These are phyloP conservation scores for Biscutella auriculata DNA, from an alignment of 441 rosid genomes.

Conservation along the genomic window DNA sequence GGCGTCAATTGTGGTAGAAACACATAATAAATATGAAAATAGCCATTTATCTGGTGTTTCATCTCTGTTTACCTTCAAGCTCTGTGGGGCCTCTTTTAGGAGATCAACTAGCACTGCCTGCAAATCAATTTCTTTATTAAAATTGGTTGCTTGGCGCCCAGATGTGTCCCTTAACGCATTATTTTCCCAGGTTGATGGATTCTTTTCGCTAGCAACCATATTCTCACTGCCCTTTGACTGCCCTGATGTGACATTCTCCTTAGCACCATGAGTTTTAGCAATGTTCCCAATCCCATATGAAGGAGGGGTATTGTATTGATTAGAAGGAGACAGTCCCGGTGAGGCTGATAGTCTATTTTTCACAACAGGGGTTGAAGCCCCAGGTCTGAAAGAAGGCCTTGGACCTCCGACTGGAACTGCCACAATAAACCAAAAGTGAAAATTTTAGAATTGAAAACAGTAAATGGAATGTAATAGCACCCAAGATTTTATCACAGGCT, in stretches of 20 bases:
- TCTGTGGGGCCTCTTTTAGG: conserved; percentile 72
- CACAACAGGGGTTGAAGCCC: conserved; percentile 30
- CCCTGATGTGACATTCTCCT: conserved; percentile 31
- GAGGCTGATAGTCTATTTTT: conserved; percentile 59
- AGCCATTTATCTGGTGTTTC: conserved; percentile 5
- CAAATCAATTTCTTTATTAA: conserved; percentile 51
- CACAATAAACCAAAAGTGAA: conserved; percentile 7
- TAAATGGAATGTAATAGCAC: conserved; percentile 2
- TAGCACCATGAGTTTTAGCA: conserved; percentile 29
- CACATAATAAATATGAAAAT: conserved; percentile 5
- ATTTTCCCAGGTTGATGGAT: conserved; percentile 29
- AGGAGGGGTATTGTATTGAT: conserved; percentile 43
- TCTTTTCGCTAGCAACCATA: conserved; percentile 41
- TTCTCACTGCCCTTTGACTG: conserved; percentile 43
- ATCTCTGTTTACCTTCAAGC: conserved; percentile 50
- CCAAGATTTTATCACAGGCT: conserved; percentile 4
- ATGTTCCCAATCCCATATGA: conserved; percentile 41
- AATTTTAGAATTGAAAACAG: neutral
- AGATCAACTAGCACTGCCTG: conserved; percentile 44
- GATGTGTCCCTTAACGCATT: conserved; percentile 33
- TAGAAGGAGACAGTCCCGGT: conserved; percentile 60
- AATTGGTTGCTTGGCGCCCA: conserved; percentile 32
- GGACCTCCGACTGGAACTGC: conserved; percentile 40
- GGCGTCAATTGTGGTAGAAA: conserved; percentile 1
- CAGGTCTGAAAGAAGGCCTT: conserved; percentile 48